phyloP scores from a whole-genome alignment of 106 monocot genomes.

The Ottelia alismoides region DNA sequence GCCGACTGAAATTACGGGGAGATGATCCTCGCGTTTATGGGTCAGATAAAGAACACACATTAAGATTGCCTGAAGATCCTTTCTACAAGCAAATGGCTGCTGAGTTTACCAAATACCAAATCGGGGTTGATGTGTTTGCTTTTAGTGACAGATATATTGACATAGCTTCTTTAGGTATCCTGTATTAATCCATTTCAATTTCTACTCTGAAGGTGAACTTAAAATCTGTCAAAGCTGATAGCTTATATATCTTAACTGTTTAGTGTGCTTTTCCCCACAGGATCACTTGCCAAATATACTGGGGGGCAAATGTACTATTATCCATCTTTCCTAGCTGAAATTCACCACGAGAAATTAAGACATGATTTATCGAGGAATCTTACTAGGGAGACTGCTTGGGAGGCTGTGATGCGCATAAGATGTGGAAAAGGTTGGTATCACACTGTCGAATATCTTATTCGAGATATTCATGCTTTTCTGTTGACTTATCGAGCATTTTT shows the following conservation, averaged over 20 bases:
- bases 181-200: neutral
- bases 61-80: slow-evolving; percentile 72
- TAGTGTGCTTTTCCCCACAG: slow-evolving; percentile 23
- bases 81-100: slow-evolving; percentile 97
- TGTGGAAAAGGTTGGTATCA: slow-evolving; percentile 66
- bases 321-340: slow-evolving; percentile 51
- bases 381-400: slow-evolving; percentile 88
- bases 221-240: no score
- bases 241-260: no score
- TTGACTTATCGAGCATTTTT: neutral
- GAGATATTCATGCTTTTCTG: neutral
- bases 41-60: slow-evolving; percentile 67
- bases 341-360: slow-evolving; percentile 57
- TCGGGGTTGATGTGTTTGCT: slow-evolving; percentile 70
- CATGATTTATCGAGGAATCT: slow-evolving; percentile 77
- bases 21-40: slow-evolving; percentile 74
- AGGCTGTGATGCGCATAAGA: slow-evolving; percentile 90
- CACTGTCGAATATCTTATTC: neutral
- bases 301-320: slow-evolving; percentile 89
- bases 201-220: slow-evolving; percentile 3
- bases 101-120: slow-evolving; percentile 84
- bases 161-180: slow-evolving; percentile 74
- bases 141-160: slow-evolving; percentile 70
- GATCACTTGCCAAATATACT: slow-evolving; percentile 77
- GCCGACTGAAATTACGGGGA: slow-evolving; percentile 66